These are phyloP conservation scores for Cladosporium sp. DNA, from an alignment of 2,329 filamentous ascomycete genomes.

Conservation along the genomic window DNA sequence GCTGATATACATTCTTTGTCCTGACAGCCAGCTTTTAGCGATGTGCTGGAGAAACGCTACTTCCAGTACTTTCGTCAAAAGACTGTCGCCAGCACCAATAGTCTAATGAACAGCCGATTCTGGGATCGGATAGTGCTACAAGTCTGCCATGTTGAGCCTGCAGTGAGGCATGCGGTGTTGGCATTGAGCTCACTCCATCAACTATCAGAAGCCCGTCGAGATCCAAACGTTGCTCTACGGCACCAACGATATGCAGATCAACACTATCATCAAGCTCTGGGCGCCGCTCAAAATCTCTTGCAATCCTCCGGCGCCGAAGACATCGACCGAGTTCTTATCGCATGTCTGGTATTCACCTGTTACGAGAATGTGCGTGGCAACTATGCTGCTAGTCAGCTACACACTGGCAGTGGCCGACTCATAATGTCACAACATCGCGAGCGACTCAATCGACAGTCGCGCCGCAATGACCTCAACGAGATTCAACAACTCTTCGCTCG, in stretches of 20 bases:
- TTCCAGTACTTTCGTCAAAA: conserved; percentile 16
- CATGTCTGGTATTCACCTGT: conserved; percentile 24
- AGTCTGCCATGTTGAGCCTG: conserved; percentile 14
- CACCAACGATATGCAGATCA: conserved; percentile 23
- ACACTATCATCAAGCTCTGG: conserved; percentile 24
- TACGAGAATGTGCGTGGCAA: conserved; percentile 25
- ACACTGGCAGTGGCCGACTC: conserved; percentile 24
- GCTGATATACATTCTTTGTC: neutral
- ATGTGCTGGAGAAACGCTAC: conserved; percentile 15
- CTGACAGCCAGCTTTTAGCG: neutral
- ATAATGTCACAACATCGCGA: conserved; percentile 21
- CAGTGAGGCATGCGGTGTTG: conserved; percentile 16
- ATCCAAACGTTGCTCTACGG: neutral
- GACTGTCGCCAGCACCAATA: conserved; percentile 18
- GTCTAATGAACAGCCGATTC: conserved; percentile 14
- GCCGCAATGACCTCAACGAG: conserved; percentile 25
- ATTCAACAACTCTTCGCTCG: conserved; percentile 23
- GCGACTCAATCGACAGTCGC: neutral
- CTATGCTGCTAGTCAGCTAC: conserved; percentile 23
- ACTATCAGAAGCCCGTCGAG: conserved; percentile 7
- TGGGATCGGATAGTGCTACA: conserved; percentile 17
- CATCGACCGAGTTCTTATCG: conserved; percentile 23
- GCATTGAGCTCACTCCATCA: conserved; percentile 20
- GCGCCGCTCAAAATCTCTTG: conserved; percentile 14
- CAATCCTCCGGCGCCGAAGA: conserved; percentile 16